Percentiles rank a stretch among this genome's conserved stretches.
phyloP scores from a whole-genome alignment of 345 rosid species.

The Syzygium grande region DNA sequence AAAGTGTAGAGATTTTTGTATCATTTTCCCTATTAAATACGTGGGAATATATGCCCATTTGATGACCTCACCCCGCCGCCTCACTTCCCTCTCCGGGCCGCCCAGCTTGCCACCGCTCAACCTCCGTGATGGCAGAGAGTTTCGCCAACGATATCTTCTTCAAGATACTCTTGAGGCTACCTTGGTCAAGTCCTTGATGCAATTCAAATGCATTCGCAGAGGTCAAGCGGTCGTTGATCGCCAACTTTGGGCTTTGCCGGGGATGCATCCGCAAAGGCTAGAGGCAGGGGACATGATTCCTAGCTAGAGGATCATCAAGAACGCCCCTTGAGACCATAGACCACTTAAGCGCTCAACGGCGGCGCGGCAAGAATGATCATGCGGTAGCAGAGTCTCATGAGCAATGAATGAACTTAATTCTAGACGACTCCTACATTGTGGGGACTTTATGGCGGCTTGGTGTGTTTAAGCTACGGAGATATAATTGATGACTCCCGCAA shows the following conservation, averaged over 20 bases:
- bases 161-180: slow-evolving; percentile 4
- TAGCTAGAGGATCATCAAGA: not conserved
- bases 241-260: not conserved
- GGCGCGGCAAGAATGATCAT: not conserved
- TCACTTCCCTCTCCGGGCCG: too few relatives aligned
- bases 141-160: not conserved
- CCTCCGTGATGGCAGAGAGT: not conserved
- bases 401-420: not conserved
- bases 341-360: not conserved
- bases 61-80: too few relatives aligned
- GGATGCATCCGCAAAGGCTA: not conserved
- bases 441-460: slow-evolving; percentile 4
- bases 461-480: not conserved
- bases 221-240: not conserved
- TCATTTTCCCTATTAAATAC: too few relatives aligned
- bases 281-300: not conserved
- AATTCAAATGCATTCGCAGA: slow-evolving; percentile 1
- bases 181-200: not conserved
- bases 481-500: too few relatives aligned
- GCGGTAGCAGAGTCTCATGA: not conserved
- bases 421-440: not conserved
- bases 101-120: too few relatives aligned
- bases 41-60: too few relatives aligned
- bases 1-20: too few relatives aligned
- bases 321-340: not conserved